phyloP scores from a whole-genome alignment of 306 rosid genomes.

The Trifolium pratense region DNA sequence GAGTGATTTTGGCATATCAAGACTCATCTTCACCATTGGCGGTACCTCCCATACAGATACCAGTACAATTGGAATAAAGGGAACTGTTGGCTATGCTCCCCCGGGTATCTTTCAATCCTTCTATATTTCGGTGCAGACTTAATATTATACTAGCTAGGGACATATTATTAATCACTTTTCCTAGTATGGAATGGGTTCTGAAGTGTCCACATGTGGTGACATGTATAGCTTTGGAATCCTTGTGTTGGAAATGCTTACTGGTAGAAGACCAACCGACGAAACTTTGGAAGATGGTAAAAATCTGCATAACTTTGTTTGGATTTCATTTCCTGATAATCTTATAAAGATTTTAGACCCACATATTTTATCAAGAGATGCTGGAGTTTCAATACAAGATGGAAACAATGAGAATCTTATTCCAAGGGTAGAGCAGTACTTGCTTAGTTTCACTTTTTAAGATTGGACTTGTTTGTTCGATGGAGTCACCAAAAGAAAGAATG shows the following conservation, averaged over 20 bases:
- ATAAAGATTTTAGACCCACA: background rate
- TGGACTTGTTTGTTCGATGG: background rate
- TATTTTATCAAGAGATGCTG: background rate
- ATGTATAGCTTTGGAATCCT: constrained; percentile 9
- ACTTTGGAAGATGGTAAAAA: background rate
- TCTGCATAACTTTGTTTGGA: background rate
- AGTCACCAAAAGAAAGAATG: background rate
- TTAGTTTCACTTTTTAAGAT: background rate
- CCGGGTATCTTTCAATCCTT: constrained; percentile 18
- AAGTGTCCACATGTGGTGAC: background rate
- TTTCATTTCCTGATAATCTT: background rate
- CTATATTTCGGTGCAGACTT: background rate
- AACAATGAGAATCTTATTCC: background rate
- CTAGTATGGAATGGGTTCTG: background rate
- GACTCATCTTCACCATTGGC: background rate
- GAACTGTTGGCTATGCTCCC: constrained; percentile 41
- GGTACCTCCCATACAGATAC: background rate
- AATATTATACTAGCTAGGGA: too few relatives aligned
- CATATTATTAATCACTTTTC: background rate
- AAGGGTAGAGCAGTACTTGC: background rate
- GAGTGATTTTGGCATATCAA: constrained; percentile 35
- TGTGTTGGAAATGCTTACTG: background rate
- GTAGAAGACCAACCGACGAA: background rate
- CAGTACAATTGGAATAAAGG: constrained; percentile 39
- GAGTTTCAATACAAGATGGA: background rate